A percentile compares a stretch with the other conserved stretches of the same genome.
Evolutionary conservation across 2,329 filamentous ascomycete species (phyloP).

Genomic region (Amesomyces nigricolor): DNA sequence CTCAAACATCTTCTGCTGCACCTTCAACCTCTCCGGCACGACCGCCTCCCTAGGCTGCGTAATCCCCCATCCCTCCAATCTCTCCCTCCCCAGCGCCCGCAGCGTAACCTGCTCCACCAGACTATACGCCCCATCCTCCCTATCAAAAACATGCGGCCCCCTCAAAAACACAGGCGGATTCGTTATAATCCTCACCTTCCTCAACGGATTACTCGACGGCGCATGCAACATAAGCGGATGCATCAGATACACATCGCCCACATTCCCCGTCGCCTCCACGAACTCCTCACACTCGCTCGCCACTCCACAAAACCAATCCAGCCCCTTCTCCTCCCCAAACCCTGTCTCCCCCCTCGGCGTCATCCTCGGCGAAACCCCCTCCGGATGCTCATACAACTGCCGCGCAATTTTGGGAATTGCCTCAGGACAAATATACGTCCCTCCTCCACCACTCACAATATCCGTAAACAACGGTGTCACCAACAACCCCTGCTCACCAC

Average conservation of each 20-base stretch:
- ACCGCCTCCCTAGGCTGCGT: slow-evolving; percentile 43
- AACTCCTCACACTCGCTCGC: slow-evolving; percentile 40
- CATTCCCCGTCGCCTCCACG: slow-evolving; percentile 48
- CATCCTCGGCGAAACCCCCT: slow-evolving; percentile 63
- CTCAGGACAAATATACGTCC: slow-evolving; percentile 58
- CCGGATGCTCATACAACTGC: slow-evolving; percentile 55
- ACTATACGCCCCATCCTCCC: slow-evolving; percentile 44
- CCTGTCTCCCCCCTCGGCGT: slow-evolving; percentile 46
- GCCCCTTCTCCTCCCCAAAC: slow-evolving; percentile 39
- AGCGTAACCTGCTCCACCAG: slow-evolving; percentile 53
- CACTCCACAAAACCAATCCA: slow-evolving; percentile 42
- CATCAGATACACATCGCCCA: slow-evolving; percentile 53
- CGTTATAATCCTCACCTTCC: slow-evolving; percentile 45
- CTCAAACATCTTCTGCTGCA: slow-evolving; percentile 46
- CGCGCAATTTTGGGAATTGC: slow-evolving; percentile 53
- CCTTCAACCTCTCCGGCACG: slow-evolving; percentile 43
- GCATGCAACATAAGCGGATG: slow-evolving; percentile 58
- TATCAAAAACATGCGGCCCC: slow-evolving; percentile 48
- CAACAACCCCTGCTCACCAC: slow-evolving; percentile 61
- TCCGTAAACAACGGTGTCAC: slow-evolving; percentile 65
- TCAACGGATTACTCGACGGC: slow-evolving; percentile 42
- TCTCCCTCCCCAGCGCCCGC: slow-evolving; percentile 41
- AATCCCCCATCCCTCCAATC: slow-evolving; percentile 48
- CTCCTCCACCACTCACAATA: slow-evolving; percentile 54
- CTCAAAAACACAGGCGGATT: slow-evolving; percentile 50